These are phyloP conservation scores for Allium fistulosum DNA, from an alignment of 106 monocot species.

Conservation along the genomic window DNA sequence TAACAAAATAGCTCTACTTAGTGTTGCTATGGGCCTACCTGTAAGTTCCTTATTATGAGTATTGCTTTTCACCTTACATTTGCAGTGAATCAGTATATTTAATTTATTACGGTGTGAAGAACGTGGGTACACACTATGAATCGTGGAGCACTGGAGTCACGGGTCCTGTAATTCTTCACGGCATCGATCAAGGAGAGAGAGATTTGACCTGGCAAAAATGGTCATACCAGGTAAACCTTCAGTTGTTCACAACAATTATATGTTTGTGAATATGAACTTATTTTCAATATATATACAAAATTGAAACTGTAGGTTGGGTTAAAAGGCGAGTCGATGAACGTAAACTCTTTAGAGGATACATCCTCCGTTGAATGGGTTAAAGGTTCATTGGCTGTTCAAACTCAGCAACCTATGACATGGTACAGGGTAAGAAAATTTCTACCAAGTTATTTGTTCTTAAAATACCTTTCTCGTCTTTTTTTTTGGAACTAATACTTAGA, in stretches of 20 bases:
- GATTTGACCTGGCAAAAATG: constrained; percentile 92
- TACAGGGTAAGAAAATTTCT: constrained; percentile 47
- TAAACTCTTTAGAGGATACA: constrained; percentile 73
- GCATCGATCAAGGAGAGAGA: constrained; percentile 68
- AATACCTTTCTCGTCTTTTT: background rate
- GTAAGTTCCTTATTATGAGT: background rate
- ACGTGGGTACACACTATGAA: constrained; percentile 86
- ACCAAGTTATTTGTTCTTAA: background rate
- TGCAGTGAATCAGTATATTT: background rate
- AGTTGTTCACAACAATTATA: background rate
- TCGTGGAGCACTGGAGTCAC: constrained; percentile 82
- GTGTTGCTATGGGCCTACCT: constrained; percentile 79
- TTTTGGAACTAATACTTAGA: background rate
- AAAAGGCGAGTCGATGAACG: constrained; percentile 82
- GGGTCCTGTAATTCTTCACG: constrained; percentile 82
- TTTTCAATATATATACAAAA: background rate
- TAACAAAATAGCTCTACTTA: constrained; percentile 82
- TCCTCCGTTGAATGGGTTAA: constrained; percentile 88
- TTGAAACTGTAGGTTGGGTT: constrained; percentile 50
- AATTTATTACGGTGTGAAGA: constrained; percentile 33
- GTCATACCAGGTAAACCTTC: constrained; percentile 71
- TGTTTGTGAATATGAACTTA: background rate
- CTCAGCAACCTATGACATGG: constrained; percentile 78
- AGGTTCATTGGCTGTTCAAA: constrained; percentile 49
- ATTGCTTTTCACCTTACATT: background rate